Conservation (phyloP, 768 basidiomycete genomes). For the Rhodotorula diobovata region DNA sequence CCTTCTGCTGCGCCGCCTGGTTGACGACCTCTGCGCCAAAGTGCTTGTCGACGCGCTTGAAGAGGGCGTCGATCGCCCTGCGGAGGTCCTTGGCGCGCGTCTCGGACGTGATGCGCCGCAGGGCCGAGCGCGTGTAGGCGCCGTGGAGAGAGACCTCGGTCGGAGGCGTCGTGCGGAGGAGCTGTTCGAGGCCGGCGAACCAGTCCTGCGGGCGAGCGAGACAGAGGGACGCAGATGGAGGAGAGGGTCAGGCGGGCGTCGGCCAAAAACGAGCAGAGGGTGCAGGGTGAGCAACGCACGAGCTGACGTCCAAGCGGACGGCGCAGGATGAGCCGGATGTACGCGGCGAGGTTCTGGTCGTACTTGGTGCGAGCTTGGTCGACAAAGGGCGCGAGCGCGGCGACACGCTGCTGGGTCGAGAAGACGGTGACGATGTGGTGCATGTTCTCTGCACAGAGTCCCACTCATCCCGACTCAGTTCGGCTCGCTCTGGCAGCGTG, state of each 20-base stretch:
- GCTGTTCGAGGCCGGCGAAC: conserved; percentile 86
- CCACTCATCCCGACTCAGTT: not conserved
- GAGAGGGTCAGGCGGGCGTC: not conserved
- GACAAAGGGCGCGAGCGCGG: conserved; percentile 60
- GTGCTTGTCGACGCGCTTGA: conserved; percentile 91
- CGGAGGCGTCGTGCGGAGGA: conserved; percentile 71
- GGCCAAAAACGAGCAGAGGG: not conserved
- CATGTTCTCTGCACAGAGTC: conserved; percentile 75
- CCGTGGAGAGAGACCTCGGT: conserved; percentile 69
- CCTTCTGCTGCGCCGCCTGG: conserved; percentile 41
- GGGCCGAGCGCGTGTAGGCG: conserved; percentile 66
- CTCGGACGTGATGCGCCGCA: conserved; percentile 84
- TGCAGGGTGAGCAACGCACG: conserved; percentile 49
- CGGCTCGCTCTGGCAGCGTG: no score
- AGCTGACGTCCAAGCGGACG: conserved; percentile 81
- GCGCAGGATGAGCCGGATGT: conserved; percentile 79
- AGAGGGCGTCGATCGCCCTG: conserved; percentile 77
- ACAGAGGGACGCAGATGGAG: no score
- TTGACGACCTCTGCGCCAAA: conserved; percentile 62
- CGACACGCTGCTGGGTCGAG: conserved; percentile 60
- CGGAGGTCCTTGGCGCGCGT: conserved; percentile 81
- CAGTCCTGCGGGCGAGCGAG: conserved; percentile 68
- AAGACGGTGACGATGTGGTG: conserved; percentile 84
- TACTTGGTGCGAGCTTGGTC: conserved; percentile 75
- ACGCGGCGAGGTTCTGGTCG: conserved; percentile 79